These are phyloP conservation scores for Xylariaceae sp. DNA, from an alignment of 2,329 filamentous ascomycete species.

Conservation along the genomic window DNA sequence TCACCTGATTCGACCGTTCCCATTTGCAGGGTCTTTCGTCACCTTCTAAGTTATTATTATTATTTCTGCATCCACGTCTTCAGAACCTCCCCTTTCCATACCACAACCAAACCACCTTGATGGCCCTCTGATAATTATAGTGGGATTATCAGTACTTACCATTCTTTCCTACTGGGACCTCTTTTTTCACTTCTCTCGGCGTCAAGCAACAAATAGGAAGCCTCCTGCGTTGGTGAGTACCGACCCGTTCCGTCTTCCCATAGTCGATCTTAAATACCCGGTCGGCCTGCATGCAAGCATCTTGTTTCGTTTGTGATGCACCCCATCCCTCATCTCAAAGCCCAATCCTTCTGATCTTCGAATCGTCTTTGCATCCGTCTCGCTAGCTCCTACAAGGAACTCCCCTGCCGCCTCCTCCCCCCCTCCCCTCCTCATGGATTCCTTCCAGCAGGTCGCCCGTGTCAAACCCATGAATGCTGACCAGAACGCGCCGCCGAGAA, in stretches of 20 bases:
- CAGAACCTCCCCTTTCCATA: conserved; percentile 9
- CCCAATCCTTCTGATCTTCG: conserved; percentile 2
- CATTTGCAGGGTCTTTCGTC: conserved; percentile 19
- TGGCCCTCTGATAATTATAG: not conserved
- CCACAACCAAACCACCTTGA: conserved; percentile 5
- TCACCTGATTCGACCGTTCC: conserved; percentile 15
- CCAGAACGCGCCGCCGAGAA: conserved; percentile 5
- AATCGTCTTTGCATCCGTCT: conserved; percentile 11
- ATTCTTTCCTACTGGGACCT: not conserved
- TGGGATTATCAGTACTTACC: not conserved
- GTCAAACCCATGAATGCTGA: conserved; percentile 10
- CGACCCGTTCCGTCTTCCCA: conserved; percentile 1
- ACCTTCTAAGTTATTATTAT: conserved; percentile 18
- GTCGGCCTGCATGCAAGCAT: conserved; percentile 8
- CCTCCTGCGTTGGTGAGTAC: conserved; percentile 10
- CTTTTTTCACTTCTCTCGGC: not conserved
- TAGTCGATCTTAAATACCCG: conserved; percentile 6
- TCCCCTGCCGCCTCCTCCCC: not conserved
- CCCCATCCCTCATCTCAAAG: not conserved
- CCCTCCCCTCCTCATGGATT: not conserved
- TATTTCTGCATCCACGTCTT: conserved; percentile 15
- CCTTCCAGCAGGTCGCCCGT: not conserved
- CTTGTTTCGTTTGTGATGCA: conserved; percentile 14
- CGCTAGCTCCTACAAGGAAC: conserved; percentile 6
- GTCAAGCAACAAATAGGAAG: not conserved